Conservation (phyloP, 176 grass and related monocot genomes). For the Canna indica region DNA sequence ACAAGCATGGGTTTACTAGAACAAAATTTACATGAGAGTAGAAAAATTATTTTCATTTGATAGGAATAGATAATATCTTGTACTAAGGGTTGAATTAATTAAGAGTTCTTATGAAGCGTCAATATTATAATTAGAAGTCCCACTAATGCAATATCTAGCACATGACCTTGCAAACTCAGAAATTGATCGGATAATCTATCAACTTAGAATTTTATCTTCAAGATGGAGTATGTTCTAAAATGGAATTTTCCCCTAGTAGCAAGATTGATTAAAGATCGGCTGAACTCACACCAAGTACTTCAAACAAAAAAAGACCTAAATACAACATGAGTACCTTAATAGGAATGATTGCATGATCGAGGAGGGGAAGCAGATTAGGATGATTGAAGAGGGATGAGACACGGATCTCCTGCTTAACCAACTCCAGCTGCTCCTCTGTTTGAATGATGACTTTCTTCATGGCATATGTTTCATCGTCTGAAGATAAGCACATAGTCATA, state of each 20-base stretch:
- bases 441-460: slow-evolving; percentile 87
- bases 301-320: too few species aligned
- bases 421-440: slow-evolving; percentile 58
- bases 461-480: slow-evolving; percentile 74
- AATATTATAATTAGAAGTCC: not conserved
- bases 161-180: not conserved
- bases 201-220: too few species aligned
- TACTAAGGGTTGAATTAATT: too few species aligned
- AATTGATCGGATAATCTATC: not conserved
- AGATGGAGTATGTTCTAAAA: too few species aligned
- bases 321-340: slow-evolving; percentile 42
- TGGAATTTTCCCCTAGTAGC: not conserved
- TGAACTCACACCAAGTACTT: not conserved
- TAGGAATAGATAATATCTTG: too few species aligned
- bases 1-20: too few species aligned
- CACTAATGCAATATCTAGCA: not conserved
- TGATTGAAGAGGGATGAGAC: slow-evolving; percentile 75
- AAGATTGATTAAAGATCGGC: not conserved
- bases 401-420: slow-evolving; percentile 68
- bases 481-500: slow-evolving; percentile 17
- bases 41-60: too few species aligned
- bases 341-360: slow-evolving; percentile 72
- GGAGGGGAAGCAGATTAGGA: slow-evolving; percentile 87
- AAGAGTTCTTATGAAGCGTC: too few species aligned
- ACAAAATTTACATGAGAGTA: too few species aligned